Conservation (phyloP, 2,329 filamentous ascomycete genomes). For the Laburnicola sp. region DNA sequence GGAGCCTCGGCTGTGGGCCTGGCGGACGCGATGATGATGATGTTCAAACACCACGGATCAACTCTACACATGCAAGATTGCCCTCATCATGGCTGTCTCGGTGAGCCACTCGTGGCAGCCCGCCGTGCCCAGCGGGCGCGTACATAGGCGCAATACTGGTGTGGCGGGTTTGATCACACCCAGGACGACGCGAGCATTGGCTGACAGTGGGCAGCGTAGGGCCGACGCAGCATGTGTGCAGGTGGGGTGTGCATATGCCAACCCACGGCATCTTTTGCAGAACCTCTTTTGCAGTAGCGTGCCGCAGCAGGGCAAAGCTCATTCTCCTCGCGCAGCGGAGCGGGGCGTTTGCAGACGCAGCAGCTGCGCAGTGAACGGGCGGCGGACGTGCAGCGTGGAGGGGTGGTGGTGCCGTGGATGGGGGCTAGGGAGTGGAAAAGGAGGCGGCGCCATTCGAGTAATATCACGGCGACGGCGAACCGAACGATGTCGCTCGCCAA, state of each 20-base stretch:
- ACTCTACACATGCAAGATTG: too few relatives aligned
- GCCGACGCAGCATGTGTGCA: constrained; percentile 14
- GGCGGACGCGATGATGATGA: too few relatives aligned
- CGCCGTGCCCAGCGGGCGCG: constrained; percentile 1
- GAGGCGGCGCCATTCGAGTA: constrained; percentile 17
- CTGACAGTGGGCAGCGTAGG: constrained; percentile 20
- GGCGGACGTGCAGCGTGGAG: neutral
- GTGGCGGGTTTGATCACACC: constrained; percentile 2
- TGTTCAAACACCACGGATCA: too few relatives aligned
- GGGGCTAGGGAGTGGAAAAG: constrained; percentile 21
- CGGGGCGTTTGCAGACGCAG: constrained; percentile 1
- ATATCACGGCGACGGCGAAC: constrained; percentile 10
- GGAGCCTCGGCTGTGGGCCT: too few relatives aligned
- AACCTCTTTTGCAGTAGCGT: constrained; percentile 25
- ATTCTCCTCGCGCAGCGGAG: constrained; percentile 11
- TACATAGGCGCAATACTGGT: constrained; percentile 5
- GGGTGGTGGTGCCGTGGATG: too few relatives aligned
- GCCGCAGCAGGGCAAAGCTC: constrained; percentile 16
- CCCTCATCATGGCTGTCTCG: too few relatives aligned
- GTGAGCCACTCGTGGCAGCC: neutral
- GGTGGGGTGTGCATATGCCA: constrained; percentile 31
- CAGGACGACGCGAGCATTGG: constrained; percentile 21
- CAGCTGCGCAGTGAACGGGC: neutral
- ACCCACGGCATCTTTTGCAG: constrained; percentile 25
- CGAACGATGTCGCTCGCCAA: constrained; percentile 24